A percentile compares a stretch with the other conserved stretches of the same genome.
Conservation (phyloP, 2,329 filamentous ascomycete species). For the Dactylellina cionopaga region DNA sequence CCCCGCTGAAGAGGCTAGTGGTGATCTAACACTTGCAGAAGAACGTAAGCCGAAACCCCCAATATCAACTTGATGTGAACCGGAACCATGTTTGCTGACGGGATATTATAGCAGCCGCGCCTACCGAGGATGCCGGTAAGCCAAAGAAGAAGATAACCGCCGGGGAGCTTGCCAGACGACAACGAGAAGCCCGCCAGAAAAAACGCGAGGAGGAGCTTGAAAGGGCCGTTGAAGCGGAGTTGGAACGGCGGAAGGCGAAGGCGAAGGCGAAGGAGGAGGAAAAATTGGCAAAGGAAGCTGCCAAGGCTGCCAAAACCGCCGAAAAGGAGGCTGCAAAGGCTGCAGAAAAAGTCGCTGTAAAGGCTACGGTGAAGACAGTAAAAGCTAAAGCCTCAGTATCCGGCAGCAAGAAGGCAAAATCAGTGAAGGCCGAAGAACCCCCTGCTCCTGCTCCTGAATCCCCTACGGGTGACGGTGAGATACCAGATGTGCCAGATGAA, state of each 20-base stretch:
- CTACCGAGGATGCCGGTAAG: constrained; percentile 7
- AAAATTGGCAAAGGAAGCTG: constrained; percentile 40
- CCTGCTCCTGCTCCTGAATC: constrained; percentile 24
- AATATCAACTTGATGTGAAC: background rate
- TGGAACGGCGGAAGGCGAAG: constrained; percentile 36
- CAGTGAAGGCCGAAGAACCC: constrained; percentile 21
- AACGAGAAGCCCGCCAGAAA: constrained; percentile 33
- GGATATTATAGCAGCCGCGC: background rate
- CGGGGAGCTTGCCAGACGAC: constrained; percentile 40
- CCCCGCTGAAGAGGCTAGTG: constrained; percentile 12
- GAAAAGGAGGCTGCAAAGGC: constrained; percentile 30
- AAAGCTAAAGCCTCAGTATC: constrained; percentile 2
- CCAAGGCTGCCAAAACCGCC: constrained; percentile 35
- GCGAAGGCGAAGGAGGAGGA: constrained; percentile 43
- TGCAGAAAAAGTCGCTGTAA: constrained; percentile 15
- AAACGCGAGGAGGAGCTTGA: constrained; percentile 31
- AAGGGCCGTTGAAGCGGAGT: constrained; percentile 32
- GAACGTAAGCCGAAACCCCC: constrained; percentile 1
- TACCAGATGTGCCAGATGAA: constrained; percentile 38
- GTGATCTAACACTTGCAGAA: constrained; percentile 22
- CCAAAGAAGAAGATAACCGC: constrained; percentile 52
- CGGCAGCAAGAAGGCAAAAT: constrained; percentile 25
- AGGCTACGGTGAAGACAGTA: constrained; percentile 16
- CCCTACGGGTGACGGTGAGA: constrained; percentile 24
- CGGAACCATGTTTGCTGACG: background rate